These are phyloP conservation scores for Tricholoma sp. DNA, from an alignment of 768 basidiomycete genomes.

Conservation along the genomic window DNA sequence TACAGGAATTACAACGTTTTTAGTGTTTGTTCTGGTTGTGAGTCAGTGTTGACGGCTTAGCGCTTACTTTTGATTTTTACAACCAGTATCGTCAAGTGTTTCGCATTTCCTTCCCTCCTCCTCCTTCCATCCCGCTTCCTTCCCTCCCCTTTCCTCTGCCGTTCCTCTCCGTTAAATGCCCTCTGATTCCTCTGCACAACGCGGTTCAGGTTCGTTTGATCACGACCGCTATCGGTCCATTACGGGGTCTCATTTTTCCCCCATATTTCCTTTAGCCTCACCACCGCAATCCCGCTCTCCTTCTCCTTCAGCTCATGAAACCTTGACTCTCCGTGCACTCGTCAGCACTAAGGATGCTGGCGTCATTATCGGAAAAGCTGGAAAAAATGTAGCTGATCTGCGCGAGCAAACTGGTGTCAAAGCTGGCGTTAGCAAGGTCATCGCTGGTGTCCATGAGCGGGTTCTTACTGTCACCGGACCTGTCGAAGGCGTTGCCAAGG, in stretches of 20 bases:
- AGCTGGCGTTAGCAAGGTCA: constrained; percentile 98
- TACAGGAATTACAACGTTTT: not conserved
- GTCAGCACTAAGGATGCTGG: constrained; percentile 97
- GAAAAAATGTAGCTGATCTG: constrained; percentile 96
- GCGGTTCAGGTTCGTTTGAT: constrained; percentile 46
- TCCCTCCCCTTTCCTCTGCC: constrained; percentile 22
- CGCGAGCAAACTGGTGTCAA: constrained; percentile 95
- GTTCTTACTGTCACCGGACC: constrained; percentile 92
- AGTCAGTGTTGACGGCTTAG: not conserved
- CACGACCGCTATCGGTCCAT: not conserved
- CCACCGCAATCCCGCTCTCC: constrained; percentile 69
- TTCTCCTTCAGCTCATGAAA: constrained; percentile 65
- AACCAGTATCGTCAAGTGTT: constrained; percentile 5
- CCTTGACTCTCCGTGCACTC: constrained; percentile 87
- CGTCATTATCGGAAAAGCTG: constrained; percentile 94
- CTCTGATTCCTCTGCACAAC: constrained; percentile 53
- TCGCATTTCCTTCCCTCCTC: constrained; percentile 12
- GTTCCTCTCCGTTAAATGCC: constrained; percentile 50
- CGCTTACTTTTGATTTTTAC: not conserved
- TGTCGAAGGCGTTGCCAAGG: constrained; percentile 91
- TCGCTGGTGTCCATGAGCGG: constrained; percentile 95
- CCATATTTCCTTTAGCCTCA: constrained; percentile 34
- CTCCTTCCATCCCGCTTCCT: constrained; percentile 25
- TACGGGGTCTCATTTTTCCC: not conserved
- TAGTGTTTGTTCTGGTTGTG: not conserved